Percentiles rank a stretch among this genome's conserved stretches.
Conservation (phyloP, 139 green algal species). For the Coelastrella sp. region DNA sequence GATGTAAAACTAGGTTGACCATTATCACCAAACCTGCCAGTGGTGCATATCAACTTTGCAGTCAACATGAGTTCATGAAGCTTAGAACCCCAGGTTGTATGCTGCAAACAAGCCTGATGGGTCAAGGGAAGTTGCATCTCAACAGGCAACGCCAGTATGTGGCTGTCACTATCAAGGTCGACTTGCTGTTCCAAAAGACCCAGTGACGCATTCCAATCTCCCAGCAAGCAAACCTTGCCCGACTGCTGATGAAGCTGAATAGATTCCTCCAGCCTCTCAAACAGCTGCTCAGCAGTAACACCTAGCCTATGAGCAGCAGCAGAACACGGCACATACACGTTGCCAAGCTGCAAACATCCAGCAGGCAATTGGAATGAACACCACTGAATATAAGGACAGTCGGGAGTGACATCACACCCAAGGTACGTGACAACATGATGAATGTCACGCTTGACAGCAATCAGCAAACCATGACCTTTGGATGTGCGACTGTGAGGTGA, state of each 20-base stretch:
- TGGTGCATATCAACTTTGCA: not conserved
- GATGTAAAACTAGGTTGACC: not conserved
- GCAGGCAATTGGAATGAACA: not conserved
- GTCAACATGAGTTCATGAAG: not conserved
- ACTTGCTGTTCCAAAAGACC: not conserved
- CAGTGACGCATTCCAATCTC: not conserved
- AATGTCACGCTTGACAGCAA: not conserved
- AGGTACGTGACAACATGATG: not conserved
- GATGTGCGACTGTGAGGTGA: not conserved
- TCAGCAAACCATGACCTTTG: not conserved
- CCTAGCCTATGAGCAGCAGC: not conserved
- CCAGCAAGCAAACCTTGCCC: not conserved
- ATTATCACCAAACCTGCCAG: constrained; percentile 12
- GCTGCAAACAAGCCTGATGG: not conserved
- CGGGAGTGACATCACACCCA: not conserved
- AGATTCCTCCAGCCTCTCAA: not conserved
- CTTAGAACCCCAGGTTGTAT: not conserved
- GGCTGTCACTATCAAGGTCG: not conserved
- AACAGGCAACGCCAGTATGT: not conserved
- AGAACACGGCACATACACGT: not conserved
- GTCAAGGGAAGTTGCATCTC: not conserved
- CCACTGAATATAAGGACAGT: constrained; percentile 6
- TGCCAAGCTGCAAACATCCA: not conserved
- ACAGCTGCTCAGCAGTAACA: not conserved
- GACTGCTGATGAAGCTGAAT: not conserved